phyloP scores from a whole-genome alignment of 441 rosid genomes.

The Metrosideros polymorpha region DNA sequence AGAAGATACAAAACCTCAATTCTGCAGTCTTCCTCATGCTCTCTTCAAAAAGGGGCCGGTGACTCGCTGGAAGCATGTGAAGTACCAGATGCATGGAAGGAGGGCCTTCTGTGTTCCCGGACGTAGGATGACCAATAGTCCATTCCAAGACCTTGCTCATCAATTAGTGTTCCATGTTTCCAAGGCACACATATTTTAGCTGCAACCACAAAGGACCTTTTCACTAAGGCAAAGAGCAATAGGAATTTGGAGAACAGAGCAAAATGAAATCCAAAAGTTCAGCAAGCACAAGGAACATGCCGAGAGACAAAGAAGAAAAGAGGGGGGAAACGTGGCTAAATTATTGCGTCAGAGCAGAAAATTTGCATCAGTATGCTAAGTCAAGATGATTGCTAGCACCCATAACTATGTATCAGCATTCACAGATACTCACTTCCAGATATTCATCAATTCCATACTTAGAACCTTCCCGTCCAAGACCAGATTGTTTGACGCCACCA shows the following conservation, averaged over 20 bases:
- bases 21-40: background rate
- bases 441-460: conserved; percentile 95
- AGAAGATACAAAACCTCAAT: background rate
- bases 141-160: background rate
- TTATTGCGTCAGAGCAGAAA: background rate
- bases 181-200: conserved; percentile 18
- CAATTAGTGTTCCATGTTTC: conserved; percentile 4
- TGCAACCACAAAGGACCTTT: background rate
- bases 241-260: background rate
- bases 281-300: background rate
- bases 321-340: background rate
- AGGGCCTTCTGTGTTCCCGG: background rate
- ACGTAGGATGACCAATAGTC: background rate
- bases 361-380: background rate
- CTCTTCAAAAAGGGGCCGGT: background rate
- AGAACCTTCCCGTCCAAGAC: conserved; percentile 96
- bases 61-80: background rate
- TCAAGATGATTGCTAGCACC: background rate
- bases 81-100: background rate
- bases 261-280: background rate
- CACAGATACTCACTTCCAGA: conserved; percentile 48
- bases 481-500: conserved; percentile 94
- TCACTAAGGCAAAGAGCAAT: background rate
- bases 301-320: background rate
- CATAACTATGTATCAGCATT: background rate